phyloP scores from a whole-genome alignment of 192 early-diverging fungal genomes.

The Coemansia biformis region DNA sequence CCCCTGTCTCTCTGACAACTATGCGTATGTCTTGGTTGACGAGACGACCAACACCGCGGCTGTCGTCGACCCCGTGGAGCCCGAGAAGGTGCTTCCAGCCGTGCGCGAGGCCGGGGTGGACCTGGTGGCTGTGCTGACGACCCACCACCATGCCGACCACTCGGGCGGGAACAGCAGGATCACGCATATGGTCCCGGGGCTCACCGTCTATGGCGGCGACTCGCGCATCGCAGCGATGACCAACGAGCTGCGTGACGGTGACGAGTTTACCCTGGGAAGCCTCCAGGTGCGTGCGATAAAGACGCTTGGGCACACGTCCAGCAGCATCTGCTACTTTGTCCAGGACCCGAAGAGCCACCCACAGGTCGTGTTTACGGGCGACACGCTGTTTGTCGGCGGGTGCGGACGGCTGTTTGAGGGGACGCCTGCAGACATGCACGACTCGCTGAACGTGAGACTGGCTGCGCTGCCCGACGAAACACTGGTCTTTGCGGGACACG shows the following conservation, averaged over 20 bases:
- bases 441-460: constrained; percentile 64
- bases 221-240: constrained; percentile 77
- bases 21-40: constrained; percentile 77
- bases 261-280: constrained; percentile 69
- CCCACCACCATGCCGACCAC: constrained; percentile 92
- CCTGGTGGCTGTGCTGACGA: constrained; percentile 57
- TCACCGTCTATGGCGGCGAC: constrained; percentile 82
- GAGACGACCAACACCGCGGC: constrained; percentile 61
- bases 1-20: constrained; percentile 75
- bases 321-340: constrained; percentile 80
- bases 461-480: constrained; percentile 72
- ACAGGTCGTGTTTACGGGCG: constrained; percentile 83
- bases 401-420: constrained; percentile 96
- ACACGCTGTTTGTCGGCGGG: constrained; percentile 75
- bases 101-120: constrained; percentile 28
- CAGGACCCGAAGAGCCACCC: constrained; percentile 53
- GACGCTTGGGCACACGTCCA: constrained; percentile 85
- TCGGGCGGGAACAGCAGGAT: constrained; percentile 70
- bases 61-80: constrained; percentile 83
- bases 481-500: constrained; percentile 86
- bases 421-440: constrained; percentile 75
- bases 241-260: constrained; percentile 62
- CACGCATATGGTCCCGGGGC: constrained; percentile 50
- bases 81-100: constrained; percentile 61
- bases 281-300: constrained; percentile 66